phyloP scores from a whole-genome alignment of 441 rosid genomes.

The Populus hybrid region DNA sequence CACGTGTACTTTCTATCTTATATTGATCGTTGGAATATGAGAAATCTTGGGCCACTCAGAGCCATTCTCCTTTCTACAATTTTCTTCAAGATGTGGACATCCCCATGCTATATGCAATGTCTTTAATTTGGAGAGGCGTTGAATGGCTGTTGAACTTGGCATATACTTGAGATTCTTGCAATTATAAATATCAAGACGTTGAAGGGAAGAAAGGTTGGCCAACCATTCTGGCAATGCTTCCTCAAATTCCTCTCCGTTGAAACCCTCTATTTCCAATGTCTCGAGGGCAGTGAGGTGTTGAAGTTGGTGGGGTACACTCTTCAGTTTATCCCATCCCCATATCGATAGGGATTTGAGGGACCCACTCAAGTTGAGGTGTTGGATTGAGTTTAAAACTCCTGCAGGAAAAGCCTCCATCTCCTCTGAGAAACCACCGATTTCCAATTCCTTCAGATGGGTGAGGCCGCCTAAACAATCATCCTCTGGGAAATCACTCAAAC shows the following conservation, averaged over 20 bases:
- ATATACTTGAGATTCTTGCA: not conserved
- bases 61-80: too few species aligned
- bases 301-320: conserved; percentile 15
- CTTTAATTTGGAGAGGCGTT: too few species aligned
- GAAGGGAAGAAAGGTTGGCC: conserved; percentile 18
- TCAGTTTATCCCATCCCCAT: conserved; percentile 12
- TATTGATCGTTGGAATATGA: accelerated
- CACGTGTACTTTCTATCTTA: too few species aligned
- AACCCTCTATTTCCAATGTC: not conserved
- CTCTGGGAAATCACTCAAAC: not conserved
- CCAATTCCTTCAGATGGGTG: conserved; percentile 5
- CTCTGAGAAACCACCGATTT: conserved; percentile 7
- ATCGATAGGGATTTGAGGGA: not conserved
- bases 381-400: conserved; percentile 17
- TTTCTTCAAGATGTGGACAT: too few species aligned
- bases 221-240: conserved; percentile 18
- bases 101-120: accelerated
- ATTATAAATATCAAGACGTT: not conserved
- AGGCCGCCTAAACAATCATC: not conserved
- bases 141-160: too few species aligned
- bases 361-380: not conserved
- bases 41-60: too few species aligned
- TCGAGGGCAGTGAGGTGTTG: conserved; percentile 19
- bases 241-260: not conserved
- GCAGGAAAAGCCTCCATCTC: not conserved